Base-by-base conservation (phyloP, 2,329 filamentous ascomycete species). In the Metarhizium humberi region DNA sequence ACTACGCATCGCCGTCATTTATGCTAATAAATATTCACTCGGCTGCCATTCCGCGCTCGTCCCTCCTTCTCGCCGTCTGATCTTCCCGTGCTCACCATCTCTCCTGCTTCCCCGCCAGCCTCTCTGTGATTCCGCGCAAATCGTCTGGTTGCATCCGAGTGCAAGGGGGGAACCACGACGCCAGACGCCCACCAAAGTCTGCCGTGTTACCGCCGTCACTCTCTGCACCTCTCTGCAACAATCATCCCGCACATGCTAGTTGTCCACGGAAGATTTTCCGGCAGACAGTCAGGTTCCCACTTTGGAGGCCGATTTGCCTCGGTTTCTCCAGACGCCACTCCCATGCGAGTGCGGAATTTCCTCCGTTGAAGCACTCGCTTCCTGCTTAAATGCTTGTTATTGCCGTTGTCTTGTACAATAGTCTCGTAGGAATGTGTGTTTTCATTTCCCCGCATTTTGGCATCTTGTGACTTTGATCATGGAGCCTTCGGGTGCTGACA, bases 401-500 rank as follows among this genome's bases (percentile, higher is more conserved):
- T 40, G 38, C 38, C 13, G 38, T 11, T 40, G 38, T 16, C 38
- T 5, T 16, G 38, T 16, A 2, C 11, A 10, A 5, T 40, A 16
- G 38, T 14, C 14, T 11, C 14, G 14, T 14, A 5, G 38, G 32
- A 34, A 34, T 34, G 32, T 5, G 38, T 40, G 11, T 16, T 16
- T 45, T 16, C n/a, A 5, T 45, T 11, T 11, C 42, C n/a, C n/a
- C 16, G 42, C 6, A 45, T 20, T 25, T 20, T 20, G 16, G 18
- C 32, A 5, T 45, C 16, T 11, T n/a, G 30, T 29, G 20, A 30
- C 3, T 48, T 20, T 32, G 30, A 57, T 18, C 53, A 77, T 78
- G 76, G 67, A 77, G 55, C 64, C 73, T 3, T 75, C 76, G 13
- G 71, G 71, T 52, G 67, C 74, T 13, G 72, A 77, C 58, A 71